Evolutionary conservation across 441 rosid species (phyloP), one percentile per base, ranked within the genome.

Genomic region (Francoa sonchifolia): DNA sequence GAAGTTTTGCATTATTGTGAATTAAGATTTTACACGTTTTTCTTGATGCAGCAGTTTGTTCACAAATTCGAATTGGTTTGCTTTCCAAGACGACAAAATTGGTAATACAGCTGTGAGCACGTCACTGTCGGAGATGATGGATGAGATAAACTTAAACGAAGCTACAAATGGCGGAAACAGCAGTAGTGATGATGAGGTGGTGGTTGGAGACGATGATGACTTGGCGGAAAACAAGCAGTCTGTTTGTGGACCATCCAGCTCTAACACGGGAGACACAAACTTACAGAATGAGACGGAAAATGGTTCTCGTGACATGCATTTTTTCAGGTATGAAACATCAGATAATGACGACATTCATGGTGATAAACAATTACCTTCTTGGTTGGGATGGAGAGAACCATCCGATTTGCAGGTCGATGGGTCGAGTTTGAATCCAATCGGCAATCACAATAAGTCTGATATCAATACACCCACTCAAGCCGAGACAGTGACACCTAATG

Each of bases 51-150:
- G 76, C 74, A 78, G 88, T 59, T 68, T 83, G 37, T 89, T 92
- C 68, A 87, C 95, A 46, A 83, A 83, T 58, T 83, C 99, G 36
- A 66, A 92, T 68, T 92, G 99, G 99, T 92, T 92, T 64, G 84
- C 96, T 7, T 92, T 79, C 73, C 84, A 83, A 75, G 95, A 83
- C 8, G 13, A 38, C 16, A 20, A 26, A 21, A 6, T 21, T 21
- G 25, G 3, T 21, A 21, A 21, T 21, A 2, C 25, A 21, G 6
- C 25, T 21, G 25, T 2, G 25, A 6, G 25, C 35, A 50, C 62
- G 6, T 68, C 82, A 12, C 80, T 74, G 21, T 38, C 71, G 0
- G 83, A 75, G 57, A 60, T 61, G 62, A 70, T 86, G 79, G 88
- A 76, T 31, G 86, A 73, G 27, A 54, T 67, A 32, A 81, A 80